phyloP scores from a whole-genome alignment of 2,329 filamentous ascomycete genomes.

The Rugonectria rugulosa region DNA sequence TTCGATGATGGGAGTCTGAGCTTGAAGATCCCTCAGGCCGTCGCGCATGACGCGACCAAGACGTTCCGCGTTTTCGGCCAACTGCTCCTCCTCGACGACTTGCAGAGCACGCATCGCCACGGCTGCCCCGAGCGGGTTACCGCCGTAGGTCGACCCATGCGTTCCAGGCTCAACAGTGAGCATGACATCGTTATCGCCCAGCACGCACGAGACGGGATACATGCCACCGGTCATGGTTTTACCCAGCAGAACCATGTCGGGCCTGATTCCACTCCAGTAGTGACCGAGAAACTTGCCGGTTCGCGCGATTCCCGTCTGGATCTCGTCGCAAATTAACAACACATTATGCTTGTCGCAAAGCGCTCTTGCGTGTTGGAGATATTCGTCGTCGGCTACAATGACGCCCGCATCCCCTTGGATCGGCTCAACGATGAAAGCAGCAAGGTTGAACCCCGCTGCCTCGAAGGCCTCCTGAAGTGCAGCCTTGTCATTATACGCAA shows the following conservation, averaged over 20 bases:
- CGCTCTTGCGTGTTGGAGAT: conserved; percentile 75
- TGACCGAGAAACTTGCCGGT: conserved; percentile 91
- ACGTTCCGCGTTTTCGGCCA: conserved; percentile 82
- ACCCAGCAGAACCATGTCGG: conserved; percentile 87
- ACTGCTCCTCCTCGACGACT: conserved; percentile 88
- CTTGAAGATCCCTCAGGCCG: conserved; percentile 77
- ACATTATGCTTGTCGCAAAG: conserved; percentile 94
- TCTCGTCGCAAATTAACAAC: conserved; percentile 91
- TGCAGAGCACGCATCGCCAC: conserved; percentile 95
- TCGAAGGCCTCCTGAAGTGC: conserved; percentile 57
- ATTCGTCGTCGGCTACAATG: conserved; percentile 72
- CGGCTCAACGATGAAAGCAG: conserved; percentile 85
- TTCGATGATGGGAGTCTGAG: conserved; percentile 81
- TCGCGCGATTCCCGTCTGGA: conserved; percentile 91
- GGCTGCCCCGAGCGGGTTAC: conserved; percentile 93
- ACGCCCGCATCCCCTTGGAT: conserved; percentile 78
- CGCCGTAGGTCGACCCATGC: conserved; percentile 97
- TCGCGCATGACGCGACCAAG: conserved; percentile 86
- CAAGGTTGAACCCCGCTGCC: conserved; percentile 58
- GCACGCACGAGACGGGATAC: background rate
- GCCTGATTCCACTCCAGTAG: conserved; percentile 83
- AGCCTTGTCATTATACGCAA: conserved; percentile 76
- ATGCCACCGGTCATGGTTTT: conserved; percentile 89
- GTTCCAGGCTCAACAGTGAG: conserved; percentile 75
- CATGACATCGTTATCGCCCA: background rate